Evolutionary conservation across 768 basidiomycete genomes (phyloP).

Genomic region (Lactifluus echinatus): DNA sequence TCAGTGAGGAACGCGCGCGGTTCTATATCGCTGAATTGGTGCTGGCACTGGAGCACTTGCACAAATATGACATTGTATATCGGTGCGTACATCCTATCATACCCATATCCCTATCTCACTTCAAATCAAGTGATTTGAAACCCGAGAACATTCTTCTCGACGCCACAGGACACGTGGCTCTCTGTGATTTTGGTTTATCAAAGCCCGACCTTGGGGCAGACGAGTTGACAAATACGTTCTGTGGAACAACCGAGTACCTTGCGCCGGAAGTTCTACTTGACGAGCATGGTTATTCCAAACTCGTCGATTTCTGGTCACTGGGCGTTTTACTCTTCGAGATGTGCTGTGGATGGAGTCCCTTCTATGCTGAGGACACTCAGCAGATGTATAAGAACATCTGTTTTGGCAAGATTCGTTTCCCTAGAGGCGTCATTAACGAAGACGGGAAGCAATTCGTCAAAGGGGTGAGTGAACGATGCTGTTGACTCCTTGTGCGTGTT

Average conservation of each 20-base stretch:
- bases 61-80: conserved; percentile 94
- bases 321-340: conserved; percentile 97
- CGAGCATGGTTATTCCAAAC: conserved; percentile 96
- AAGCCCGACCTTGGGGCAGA: conserved; percentile 91
- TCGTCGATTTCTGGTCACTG: conserved; percentile 97
- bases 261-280: conserved; percentile 98
- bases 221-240: conserved; percentile 98
- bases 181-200: conserved; percentile 97
- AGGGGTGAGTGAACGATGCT: conserved; percentile 53
- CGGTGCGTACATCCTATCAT: conserved; percentile 46
- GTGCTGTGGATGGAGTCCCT: conserved; percentile 99
- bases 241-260: conserved; percentile 97
- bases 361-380: conserved; percentile 98
- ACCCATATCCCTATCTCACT: not conserved
- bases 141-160: conserved; percentile 98
- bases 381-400: conserved; percentile 99
- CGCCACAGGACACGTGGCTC: conserved; percentile 95
- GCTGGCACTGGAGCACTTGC: conserved; percentile 90
- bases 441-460: conserved; percentile 99
- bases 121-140: conserved; percentile 69
- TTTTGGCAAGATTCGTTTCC: conserved; percentile 98
- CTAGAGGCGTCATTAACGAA: conserved; percentile 92
- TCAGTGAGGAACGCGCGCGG: conserved; percentile 84
- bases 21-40: conserved; percentile 97
- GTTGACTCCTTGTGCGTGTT: not conserved